These are phyloP conservation scores for Tylopilus balloui DNA, from an alignment of 768 basidiomycete species.

Conservation along the genomic window DNA sequence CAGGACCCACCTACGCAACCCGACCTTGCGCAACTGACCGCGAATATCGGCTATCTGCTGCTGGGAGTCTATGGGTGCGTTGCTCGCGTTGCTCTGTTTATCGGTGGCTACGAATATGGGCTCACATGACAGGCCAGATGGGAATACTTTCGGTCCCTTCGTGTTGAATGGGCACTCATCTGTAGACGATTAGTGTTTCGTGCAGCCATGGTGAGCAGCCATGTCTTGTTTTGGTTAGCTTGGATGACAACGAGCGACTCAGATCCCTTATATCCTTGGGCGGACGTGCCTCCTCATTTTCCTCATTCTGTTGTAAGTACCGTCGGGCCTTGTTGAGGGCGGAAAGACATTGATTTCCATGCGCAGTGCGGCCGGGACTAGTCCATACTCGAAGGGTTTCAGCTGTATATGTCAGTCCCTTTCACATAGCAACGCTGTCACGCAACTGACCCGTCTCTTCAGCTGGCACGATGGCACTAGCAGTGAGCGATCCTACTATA, in stretches of 20 bases:
- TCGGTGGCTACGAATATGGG: neutral
- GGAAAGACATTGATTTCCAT: neutral
- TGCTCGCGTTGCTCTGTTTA: neutral
- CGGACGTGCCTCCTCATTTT: conserved; percentile 8
- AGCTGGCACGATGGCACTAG: conserved; percentile 1
- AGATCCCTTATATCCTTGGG: conserved; percentile 23
- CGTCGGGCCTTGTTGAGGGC: neutral
- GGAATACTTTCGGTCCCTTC: conserved; percentile 17
- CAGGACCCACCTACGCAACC: neutral
- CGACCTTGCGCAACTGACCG: neutral
- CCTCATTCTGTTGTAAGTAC: conserved; percentile 13
- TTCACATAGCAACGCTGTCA: neutral
- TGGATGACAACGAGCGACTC: neutral
- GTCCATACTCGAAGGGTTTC: neutral
- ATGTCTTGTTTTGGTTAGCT: neutral
- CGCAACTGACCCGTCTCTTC: neutral
- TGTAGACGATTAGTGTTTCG: conserved; percentile 15
- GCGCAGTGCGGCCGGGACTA: conserved; percentile 1
- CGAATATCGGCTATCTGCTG: conserved; percentile 6
- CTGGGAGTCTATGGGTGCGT: conserved; percentile 23
- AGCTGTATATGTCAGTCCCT: conserved; percentile 14
- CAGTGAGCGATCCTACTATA: conserved; percentile 1
- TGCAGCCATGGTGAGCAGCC: conserved; percentile 17
- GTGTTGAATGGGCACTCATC: conserved; percentile 17
- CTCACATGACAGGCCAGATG: conserved; percentile 12